These are phyloP conservation scores for Speleostelium caveatum DNA, from an alignment of 78 protist species.

Conservation along the genomic window DNA sequence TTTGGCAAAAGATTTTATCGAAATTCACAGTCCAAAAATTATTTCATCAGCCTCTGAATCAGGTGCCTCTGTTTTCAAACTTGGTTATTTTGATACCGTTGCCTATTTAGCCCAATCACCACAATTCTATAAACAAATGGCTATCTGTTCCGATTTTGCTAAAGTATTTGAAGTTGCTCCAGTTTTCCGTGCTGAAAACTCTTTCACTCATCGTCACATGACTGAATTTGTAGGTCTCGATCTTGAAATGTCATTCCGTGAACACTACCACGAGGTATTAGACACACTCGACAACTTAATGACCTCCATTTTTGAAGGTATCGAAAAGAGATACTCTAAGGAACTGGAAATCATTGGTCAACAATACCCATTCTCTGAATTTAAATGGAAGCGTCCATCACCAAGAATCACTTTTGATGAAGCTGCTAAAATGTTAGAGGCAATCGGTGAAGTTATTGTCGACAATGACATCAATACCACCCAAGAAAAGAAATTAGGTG, in stretches of 20 bases:
- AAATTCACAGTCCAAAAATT: slow-evolving; percentile 99
- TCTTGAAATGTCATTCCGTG: slow-evolving; percentile 97
- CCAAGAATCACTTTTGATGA: slow-evolving; percentile 88
- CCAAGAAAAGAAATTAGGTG: slow-evolving; percentile 95
- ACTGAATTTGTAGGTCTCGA: slow-evolving; percentile 99
- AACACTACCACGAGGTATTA: slow-evolving; percentile 96
- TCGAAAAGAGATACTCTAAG: slow-evolving; percentile 70
- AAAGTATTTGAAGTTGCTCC: slow-evolving; percentile 99
- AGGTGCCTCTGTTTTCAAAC: slow-evolving; percentile 97
- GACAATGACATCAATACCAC: slow-evolving; percentile 82
- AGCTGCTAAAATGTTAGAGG: slow-evolving; percentile 88
- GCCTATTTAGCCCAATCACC: slow-evolving; percentile 99
- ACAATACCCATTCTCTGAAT: slow-evolving; percentile 89
- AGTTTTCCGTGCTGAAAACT: slow-evolving; percentile 98
- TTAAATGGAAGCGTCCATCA: slow-evolving; percentile 85
- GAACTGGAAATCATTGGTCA: slow-evolving; percentile 83
- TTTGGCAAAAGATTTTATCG: slow-evolving; percentile 86
- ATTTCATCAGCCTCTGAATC: slow-evolving; percentile 95
- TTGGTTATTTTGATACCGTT: slow-evolving; percentile 92
- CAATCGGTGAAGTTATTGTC: slow-evolving; percentile 72
- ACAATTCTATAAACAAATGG: slow-evolving; percentile 99
- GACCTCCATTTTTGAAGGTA: slow-evolving; percentile 88
- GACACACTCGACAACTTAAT: slow-evolving; percentile 90
- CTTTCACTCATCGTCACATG: slow-evolving; percentile 98
- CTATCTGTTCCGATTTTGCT: slow-evolving; percentile 94